A percentile compares a stretch with the other conserved stretches of the same genome.
These are phyloP conservation scores for Blastobotrys arbuscula DNA, from an alignment of 1,139 yeast genomes.

Conservation along the genomic window DNA sequence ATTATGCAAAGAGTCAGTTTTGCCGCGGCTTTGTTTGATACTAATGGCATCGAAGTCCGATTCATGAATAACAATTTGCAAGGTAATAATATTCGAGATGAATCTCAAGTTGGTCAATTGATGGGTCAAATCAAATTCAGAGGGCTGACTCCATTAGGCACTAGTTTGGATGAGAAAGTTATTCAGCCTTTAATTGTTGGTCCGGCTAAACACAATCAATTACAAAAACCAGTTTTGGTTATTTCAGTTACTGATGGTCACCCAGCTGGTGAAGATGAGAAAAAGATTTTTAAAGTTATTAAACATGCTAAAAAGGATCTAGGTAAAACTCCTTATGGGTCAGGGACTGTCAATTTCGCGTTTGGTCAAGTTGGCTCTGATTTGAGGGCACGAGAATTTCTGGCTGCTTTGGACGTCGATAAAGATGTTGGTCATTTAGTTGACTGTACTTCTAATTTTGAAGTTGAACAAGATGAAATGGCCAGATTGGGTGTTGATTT, in stretches of 20 bases:
- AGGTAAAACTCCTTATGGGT: constrained; percentile 27
- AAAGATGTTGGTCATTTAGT: constrained; percentile 32
- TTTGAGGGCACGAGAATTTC: constrained; percentile 32
- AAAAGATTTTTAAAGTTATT: constrained; percentile 27
- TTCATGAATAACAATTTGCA: constrained; percentile 30
- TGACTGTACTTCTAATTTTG: constrained; percentile 34
- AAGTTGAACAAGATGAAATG: constrained; percentile 35
- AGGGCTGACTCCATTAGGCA: constrained; percentile 34
- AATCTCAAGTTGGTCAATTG: constrained; percentile 27
- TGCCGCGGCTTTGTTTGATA: constrained; percentile 32
- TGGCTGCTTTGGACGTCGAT: constrained; percentile 30
- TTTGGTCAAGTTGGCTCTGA: constrained; percentile 36
- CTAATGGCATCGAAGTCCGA: constrained; percentile 33
- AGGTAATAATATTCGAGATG: constrained; percentile 29
- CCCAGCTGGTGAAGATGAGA: constrained; percentile 33
- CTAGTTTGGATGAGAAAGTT: constrained; percentile 27
- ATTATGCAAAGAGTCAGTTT: constrained; percentile 32
- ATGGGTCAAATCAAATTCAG: constrained; percentile 28
- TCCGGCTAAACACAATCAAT: constrained; percentile 25
- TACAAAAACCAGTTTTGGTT: constrained; percentile 32
- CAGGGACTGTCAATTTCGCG: constrained; percentile 33
- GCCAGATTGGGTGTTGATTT: constrained; percentile 30
- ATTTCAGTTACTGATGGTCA: constrained; percentile 34
- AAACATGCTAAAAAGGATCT: constrained; percentile 28
- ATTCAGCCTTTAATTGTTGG: constrained; percentile 31